Evolutionary conservation across 495 filamentous ascomycete species (phyloP).

Genomic region (Aspergillus ostianus): DNA sequence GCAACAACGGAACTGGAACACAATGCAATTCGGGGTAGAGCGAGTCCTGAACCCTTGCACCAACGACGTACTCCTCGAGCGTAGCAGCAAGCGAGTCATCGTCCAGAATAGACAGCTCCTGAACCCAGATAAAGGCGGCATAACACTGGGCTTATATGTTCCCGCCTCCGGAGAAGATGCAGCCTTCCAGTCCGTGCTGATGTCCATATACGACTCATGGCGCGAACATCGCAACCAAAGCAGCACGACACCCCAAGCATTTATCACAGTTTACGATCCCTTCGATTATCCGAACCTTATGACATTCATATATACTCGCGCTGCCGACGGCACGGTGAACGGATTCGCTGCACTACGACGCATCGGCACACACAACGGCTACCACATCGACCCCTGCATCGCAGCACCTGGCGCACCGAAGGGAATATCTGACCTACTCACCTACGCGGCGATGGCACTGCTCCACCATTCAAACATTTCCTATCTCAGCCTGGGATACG

Average conservation of each 20-base stretch:
- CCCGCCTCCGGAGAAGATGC: constrained; percentile 28
- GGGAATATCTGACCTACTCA: constrained; percentile 40
- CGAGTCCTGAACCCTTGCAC: constrained; percentile 42
- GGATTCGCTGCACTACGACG: constrained; percentile 42
- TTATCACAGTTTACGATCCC: constrained; percentile 44
- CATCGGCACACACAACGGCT: constrained; percentile 34
- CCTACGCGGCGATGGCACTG: constrained; percentile 38
- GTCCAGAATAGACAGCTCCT: constrained; percentile 38
- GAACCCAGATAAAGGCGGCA: constrained; percentile 31
- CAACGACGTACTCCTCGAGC: constrained; percentile 41
- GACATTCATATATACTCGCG: constrained; percentile 43
- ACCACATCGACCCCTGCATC: constrained; percentile 46
- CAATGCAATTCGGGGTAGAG: constrained; percentile 40
- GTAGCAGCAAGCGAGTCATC: constrained; percentile 36
- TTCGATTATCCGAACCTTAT: constrained; percentile 41
- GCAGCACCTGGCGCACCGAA: constrained; percentile 33
- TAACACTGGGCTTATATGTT: constrained; percentile 35
- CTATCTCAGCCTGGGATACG: constrained; percentile 42
- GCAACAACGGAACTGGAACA: constrained; percentile 30
- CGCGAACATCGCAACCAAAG: constrained; percentile 29
- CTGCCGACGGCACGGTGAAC: constrained; percentile 27
- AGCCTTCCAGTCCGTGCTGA: constrained; percentile 30
- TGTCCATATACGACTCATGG: constrained; percentile 41
- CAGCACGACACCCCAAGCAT: constrained; percentile 31
- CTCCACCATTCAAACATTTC: constrained; percentile 28